A percentile compares a stretch with the other conserved stretches of the same genome.
Evolutionary conservation across 192 early-diverging fungal genomes (phyloP).

Genomic region (Linnemannia hyalina): DNA sequence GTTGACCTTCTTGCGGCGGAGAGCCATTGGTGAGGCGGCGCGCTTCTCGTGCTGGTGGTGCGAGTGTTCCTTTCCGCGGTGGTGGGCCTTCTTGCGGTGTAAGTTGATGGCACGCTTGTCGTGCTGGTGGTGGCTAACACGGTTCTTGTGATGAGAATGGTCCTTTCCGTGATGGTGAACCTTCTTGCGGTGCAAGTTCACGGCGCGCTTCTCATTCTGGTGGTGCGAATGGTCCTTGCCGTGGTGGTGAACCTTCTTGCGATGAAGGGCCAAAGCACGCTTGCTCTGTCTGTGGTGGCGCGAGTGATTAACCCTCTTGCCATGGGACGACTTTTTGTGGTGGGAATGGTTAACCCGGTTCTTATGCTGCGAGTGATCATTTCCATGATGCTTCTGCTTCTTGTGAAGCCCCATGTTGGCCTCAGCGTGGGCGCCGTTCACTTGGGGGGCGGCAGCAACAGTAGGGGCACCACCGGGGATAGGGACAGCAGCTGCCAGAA

Average conservation of each 20-base stretch:
- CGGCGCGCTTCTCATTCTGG: slow-evolving; percentile 8
- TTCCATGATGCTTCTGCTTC: background rate
- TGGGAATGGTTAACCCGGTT: slow-evolving; percentile 11
- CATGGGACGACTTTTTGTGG: background rate
- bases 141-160: slow-evolving; percentile 5
- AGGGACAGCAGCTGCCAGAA: slow-evolving; percentile 1
- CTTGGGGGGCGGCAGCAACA: background rate
- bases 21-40: background rate
- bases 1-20: background rate
- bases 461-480: background rate
- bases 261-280: background rate
- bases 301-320: slow-evolving; percentile 15
- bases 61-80: background rate
- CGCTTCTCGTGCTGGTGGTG: slow-evolving; percentile 18
- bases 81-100: slow-evolving; percentile 20
- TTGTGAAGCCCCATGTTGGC: background rate
- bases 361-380: slow-evolving; percentile 14
- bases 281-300: slow-evolving; percentile 16
- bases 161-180: slow-evolving; percentile 2
- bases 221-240: background rate
- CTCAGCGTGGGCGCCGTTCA: background rate
- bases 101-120: slow-evolving; percentile 2
- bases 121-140: background rate
- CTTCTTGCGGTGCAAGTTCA: slow-evolving; percentile 23
- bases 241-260: slow-evolving; percentile 17